Conservation (phyloP, 2,329 filamentous ascomycete species). For the Ampelomyces quisqualis region DNA sequence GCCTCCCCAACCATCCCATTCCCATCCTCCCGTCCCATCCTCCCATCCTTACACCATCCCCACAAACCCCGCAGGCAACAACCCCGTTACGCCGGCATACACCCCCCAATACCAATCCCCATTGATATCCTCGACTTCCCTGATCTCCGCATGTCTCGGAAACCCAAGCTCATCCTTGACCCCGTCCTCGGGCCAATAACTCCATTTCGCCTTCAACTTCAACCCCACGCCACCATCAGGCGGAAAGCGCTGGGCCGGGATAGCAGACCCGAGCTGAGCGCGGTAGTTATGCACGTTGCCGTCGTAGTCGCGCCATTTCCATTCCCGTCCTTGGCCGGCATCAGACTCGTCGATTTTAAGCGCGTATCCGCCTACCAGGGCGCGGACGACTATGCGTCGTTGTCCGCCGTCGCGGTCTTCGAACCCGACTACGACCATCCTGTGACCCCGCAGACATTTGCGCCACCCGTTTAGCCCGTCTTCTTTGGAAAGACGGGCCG, state of each 20-base stretch:
- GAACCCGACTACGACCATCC: constrained; percentile 81
- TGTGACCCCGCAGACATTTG: constrained; percentile 74
- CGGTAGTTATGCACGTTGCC: constrained; percentile 29
- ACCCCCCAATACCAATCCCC: constrained; percentile 87
- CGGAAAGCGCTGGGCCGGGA: constrained; percentile 55
- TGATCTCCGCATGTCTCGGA: constrained; percentile 77
- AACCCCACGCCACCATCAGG: constrained; percentile 73
- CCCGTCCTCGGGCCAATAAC: constrained; percentile 69
- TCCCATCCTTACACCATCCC: no score
- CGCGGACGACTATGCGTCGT: constrained; percentile 65
- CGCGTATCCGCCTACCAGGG: constrained; percentile 74
- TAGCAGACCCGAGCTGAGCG: constrained; percentile 1
- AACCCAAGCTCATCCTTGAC: constrained; percentile 78
- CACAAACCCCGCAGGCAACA: constrained; percentile 81
- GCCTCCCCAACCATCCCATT: no score
- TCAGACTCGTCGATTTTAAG: constrained; percentile 61
- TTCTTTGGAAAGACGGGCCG: constrained; percentile 66
- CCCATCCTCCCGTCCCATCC: no score
- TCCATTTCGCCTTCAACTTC: constrained; percentile 67
- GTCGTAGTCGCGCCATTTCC: constrained; percentile 42
- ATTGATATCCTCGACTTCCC: constrained; percentile 83
- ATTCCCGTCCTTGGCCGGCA: no score
- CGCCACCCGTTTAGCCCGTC: constrained; percentile 83
- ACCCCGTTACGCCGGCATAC: constrained; percentile 75
- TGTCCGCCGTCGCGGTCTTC: constrained; percentile 67